These are phyloP conservation scores for Amylostereum chailletii DNA, from an alignment of 1,284 basidiomycete genomes.

Conservation along the genomic window DNA sequence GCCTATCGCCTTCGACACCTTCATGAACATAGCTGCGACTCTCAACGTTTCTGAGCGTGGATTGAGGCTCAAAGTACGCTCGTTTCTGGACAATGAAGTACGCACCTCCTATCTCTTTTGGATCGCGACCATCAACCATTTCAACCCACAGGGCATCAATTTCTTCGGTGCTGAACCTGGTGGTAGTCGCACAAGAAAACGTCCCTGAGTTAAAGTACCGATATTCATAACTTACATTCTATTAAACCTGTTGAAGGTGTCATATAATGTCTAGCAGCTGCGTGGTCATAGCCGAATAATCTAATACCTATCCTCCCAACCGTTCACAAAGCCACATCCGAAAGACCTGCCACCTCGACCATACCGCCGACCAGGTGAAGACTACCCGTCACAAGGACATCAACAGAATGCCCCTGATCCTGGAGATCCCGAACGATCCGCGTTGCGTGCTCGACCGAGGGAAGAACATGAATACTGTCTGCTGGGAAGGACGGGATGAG, in stretches of 20 bases:
- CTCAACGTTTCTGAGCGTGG: conserved; percentile 23
- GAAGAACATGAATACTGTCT: conserved; percentile 67
- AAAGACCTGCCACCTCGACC: conserved; percentile 81
- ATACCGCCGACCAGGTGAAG: conserved; percentile 92
- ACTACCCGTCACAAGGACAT: conserved; percentile 87
- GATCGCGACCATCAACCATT: too few species aligned
- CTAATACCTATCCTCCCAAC: too few species aligned
- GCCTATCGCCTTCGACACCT: conserved; percentile 54
- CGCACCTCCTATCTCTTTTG: conserved; percentile 2
- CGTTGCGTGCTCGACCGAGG: conserved; percentile 87
- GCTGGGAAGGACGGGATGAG: conserved; percentile 54
- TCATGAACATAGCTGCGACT: conserved; percentile 29
- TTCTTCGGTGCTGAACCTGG: conserved; percentile 32
- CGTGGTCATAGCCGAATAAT: too few species aligned
- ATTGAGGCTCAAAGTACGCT: conserved; percentile 33
- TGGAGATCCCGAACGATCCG: conserved; percentile 42
- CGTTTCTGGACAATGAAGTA: conserved; percentile 54
- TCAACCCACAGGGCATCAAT: conserved; percentile 35
- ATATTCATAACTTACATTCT: conserved; percentile 10
- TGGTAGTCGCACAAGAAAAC: conserved; percentile 17
- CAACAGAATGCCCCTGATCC: conserved; percentile 24
- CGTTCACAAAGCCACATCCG: conserved; percentile 44
- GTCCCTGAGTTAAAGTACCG: background rate
- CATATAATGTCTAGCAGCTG: background rate
- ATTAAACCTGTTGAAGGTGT: conserved; percentile 13